These are phyloP conservation scores for Russula sp. DNA, from an alignment of 768 basidiomycete species.

Conservation along the genomic window DNA sequence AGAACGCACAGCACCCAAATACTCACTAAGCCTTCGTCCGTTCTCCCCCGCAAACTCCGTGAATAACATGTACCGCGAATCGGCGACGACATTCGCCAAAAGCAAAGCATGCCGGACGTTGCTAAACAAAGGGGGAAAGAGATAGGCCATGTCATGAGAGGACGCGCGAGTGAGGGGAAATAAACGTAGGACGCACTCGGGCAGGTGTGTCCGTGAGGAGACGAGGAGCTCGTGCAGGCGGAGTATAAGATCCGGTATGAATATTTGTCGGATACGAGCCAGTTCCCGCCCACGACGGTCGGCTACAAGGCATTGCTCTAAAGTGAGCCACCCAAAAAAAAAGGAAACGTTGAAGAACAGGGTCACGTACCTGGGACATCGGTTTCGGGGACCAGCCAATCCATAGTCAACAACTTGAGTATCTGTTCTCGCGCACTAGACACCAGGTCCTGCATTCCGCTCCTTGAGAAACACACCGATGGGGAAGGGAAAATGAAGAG, in stretches of 20 bases:
- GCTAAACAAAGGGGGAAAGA: slow-evolving; percentile 41
- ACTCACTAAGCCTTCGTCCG: slow-evolving; percentile 63
- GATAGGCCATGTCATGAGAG: not conserved
- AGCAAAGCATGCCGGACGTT: slow-evolving; percentile 73
- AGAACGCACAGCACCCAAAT: slow-evolving; percentile 68
- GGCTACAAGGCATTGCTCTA: slow-evolving; percentile 34
- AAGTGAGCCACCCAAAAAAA: not conserved
- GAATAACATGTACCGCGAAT: slow-evolving; percentile 59
- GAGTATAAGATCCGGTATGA: slow-evolving; percentile 85
- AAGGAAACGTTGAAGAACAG: not conserved
- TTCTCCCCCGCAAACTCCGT: slow-evolving; percentile 73
- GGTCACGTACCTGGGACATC: slow-evolving; percentile 33
- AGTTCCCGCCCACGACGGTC: slow-evolving; percentile 65
- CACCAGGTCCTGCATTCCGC: slow-evolving; percentile 48
- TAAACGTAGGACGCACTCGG: slow-evolving; percentile 50
- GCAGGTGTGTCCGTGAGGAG: slow-evolving; percentile 58
- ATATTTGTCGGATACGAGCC: slow-evolving; percentile 80
- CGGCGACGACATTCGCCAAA: slow-evolving; percentile 82
- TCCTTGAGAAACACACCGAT: not conserved
- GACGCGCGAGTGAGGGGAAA: not conserved
- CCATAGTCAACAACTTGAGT: slow-evolving; percentile 66
- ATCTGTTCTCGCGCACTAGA: slow-evolving; percentile 64
- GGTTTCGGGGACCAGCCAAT: slow-evolving; percentile 67
- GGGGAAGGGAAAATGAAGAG: not conserved
- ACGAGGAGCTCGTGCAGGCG: slow-evolving; percentile 74